Base-by-base conservation (phyloP, 2,329 filamentous ascomycete genomes). In the Proliferodiscus dingleyae region DNA sequence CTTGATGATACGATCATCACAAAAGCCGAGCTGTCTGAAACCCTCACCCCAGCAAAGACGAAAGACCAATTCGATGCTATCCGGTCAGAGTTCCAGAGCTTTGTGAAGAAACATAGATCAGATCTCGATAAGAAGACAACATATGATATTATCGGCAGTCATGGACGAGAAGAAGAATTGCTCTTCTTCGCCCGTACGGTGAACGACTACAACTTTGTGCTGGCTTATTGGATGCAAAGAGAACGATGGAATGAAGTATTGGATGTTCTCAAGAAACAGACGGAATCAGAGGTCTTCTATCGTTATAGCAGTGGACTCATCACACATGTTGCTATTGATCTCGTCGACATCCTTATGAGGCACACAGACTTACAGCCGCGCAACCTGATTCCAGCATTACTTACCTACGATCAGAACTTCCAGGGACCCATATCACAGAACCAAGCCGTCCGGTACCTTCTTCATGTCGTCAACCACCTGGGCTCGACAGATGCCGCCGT, bases 251-350 rank as follows among this genome's bases (percentile, higher is more conserved):
- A 72, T 4, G 89, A 96, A 58, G 89, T 89, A 2, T 72, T 98
- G 54, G 79, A 81, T 45, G 89, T 97, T 32, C 74, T 98, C 42
- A 95, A 96, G 70, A 89, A 87, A 66, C 93, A 98, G 68, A 95
- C 84, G 4, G 87, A 95, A 41, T 80, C 88, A 0, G 89, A 95
- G 41, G 87, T 95, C 37, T 98, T 97, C 68, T 97, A 97, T 71
- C 85, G 88, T 52, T 96, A 97, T 66, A 93, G 89, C 71, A 95
- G 85, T 60, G 90, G 97, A n/a, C 77, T 98, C 38, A 95, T 98
- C 85, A 85, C 83, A 13, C 87, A 96, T 62, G 83, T 83, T 3
- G 81, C 91, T 0, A 78, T 84, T 5, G 90, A 95, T 42, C 73
- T 95, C 19, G 86, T 97, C n/a, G 91, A 98, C 56, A 89, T 98